Evolutionary conservation across 352 stramenopile genomes (phyloP), one percentile per base, ranked within the genome.

Genomic region (Pythium insidiosum): DNA sequence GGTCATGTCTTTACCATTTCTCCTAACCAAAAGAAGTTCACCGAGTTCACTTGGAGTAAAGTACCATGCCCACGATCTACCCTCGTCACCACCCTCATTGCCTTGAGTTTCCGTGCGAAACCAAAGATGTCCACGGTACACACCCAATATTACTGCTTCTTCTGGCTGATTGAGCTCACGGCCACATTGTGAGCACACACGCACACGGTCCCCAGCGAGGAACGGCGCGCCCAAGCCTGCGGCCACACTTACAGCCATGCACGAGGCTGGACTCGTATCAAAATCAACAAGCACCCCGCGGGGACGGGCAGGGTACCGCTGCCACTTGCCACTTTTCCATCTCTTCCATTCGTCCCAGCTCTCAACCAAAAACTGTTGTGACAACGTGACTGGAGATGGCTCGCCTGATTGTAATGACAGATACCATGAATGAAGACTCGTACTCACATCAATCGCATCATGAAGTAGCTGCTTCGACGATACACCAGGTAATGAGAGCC

Each of bases 41-140:
- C 63, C 56, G 1, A 98, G 66, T 47, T 99, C 96, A 36, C 72
- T 92, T 53, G 95, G 63, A 33, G 95, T 86, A 73, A 92, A 98
- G 56, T 96, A 98, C 94, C 95, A 98, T 5, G 91, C 87, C 93
- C 84, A 98, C 46, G 68, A 76, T 53, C 59, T 96, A 30, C 76
- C 85, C 90, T 94, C 83, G 33, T 94, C 83, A 7, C 91, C 88
- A 26, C 94, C 94, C 77, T 98, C 94, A 41, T 94, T 97, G 44
- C 96, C 95, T 63, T 98, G 95, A 9, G 89, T 97, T 52, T 98
- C 88, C 10, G 97, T 93, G 16, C 79, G 73, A 37, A 98, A 99
- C 78, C 93, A 99, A 13, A 99, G 54, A 26, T 81, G 81, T 1
- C 80, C 81, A 46, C 96, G 79, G 53, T 96, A 97, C 4, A 90